Evolutionary conservation across 2,329 filamentous ascomycete genomes (phyloP).

Genomic region (Calonectria leucothoes): DNA sequence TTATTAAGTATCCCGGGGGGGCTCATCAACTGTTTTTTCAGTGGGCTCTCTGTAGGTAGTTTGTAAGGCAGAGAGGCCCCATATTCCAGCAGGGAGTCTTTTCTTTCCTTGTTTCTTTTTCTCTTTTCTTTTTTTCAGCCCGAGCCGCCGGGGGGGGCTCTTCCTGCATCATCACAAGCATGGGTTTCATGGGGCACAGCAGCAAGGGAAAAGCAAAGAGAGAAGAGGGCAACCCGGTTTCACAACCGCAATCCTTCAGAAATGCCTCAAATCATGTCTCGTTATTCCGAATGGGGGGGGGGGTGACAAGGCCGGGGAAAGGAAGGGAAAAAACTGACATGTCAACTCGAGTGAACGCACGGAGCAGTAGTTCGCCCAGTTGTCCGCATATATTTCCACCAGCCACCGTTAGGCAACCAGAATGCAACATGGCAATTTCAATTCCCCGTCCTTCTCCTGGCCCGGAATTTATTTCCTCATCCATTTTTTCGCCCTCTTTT

Average conservation of each 20-base stretch:
- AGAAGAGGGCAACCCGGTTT: background rate
- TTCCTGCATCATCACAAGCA: background rate
- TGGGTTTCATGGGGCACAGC: background rate
- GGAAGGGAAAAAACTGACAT: background rate
- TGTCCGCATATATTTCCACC: background rate
- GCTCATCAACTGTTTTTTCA: background rate
- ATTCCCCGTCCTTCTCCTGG: background rate
- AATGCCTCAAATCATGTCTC: background rate
- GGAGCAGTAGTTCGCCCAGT: slow-evolving; percentile 4
- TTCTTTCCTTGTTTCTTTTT: background rate
- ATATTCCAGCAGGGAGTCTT: background rate
- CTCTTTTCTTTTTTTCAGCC: background rate
- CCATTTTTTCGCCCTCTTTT: background rate
- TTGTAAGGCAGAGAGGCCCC: background rate
- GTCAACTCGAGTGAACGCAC: background rate
- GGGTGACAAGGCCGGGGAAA: too few species aligned
- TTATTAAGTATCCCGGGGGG: background rate
- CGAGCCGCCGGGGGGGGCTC: background rate
- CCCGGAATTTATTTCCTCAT: background rate
- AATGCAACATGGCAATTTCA: slow-evolving; percentile 1
- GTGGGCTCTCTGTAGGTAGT: background rate
- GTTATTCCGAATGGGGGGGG: too few species aligned
- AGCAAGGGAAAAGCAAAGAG: background rate
- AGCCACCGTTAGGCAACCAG: slow-evolving; percentile 1
- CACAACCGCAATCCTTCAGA: background rate